A percentile compares a stretch with the other conserved stretches of the same genome.
Conservation (phyloP, 345 rosid genomes). For the Citrus maxima region DNA sequence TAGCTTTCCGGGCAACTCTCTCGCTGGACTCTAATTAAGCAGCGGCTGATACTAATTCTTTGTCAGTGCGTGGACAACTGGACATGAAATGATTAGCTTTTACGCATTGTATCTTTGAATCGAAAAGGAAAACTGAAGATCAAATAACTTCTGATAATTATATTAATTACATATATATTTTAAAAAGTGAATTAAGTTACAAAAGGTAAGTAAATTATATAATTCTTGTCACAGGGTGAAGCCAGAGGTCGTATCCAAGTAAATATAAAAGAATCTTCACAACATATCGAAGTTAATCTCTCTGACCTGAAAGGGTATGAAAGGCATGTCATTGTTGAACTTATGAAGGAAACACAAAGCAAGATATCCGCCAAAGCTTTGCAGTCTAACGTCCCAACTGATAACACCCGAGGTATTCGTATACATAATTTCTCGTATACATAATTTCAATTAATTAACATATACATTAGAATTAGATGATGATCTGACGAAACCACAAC, state of each 20-base stretch:
- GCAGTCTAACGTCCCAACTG: neutral
- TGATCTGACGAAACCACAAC: neutral
- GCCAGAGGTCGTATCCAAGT: conserved; percentile 35
- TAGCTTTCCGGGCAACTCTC: neutral
- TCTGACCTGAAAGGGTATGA: conserved; percentile 59
- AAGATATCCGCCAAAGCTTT: conserved; percentile 16
- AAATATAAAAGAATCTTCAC: conserved; percentile 36
- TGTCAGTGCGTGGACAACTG: neutral
- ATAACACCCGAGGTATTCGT: conserved; percentile 33
- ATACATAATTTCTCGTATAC: neutral
- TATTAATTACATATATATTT: too few species aligned
- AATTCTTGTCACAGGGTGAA: conserved; percentile 40
- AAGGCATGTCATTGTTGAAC: conserved; percentile 53
- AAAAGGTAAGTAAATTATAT: neutral
- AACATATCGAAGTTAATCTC: conserved; percentile 52
- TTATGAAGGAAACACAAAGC: conserved; percentile 45
- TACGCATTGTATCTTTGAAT: neutral
- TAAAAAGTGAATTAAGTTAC: neutral
- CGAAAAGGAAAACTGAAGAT: neutral
- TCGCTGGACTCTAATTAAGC: too few species aligned
- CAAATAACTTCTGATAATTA: neutral
- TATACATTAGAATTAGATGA: too few species aligned
- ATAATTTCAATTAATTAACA: neutral
- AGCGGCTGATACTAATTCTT: neutral
- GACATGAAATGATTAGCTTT: neutral